Base-by-base conservation (phyloP, 73 alveolate genomes). In the Durusdinium trenchii region DNA sequence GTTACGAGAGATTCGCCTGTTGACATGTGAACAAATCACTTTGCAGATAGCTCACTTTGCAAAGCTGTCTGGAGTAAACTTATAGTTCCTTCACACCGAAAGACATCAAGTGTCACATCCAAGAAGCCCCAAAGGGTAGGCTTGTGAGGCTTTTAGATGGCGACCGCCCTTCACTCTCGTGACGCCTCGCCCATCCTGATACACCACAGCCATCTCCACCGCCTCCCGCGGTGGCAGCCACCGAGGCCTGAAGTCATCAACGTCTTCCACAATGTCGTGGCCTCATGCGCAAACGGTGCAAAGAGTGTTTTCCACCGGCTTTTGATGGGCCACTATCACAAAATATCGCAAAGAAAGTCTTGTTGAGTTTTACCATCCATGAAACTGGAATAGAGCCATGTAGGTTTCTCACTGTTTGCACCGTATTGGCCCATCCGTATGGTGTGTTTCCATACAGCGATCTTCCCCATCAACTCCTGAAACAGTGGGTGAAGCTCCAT, bases 401-500 rank as follows among this genome's bases (percentile, higher is more conserved):
- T 79, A 45, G 90, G 90, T 43, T 79, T 79, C 40, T 40, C 45
- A 23, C 57, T 35, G 14, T 42, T 42, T 20, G 42, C 67, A 9
- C 90, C 90, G 45, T 18, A 79, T 61, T 79, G 67, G 5, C 38
- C 67, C 90, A 79, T 79, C 61, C 35, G 10, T 45, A 79, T 45
- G 42, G 28, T 16, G 9, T 45, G 5, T 45, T 43, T 40, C 45
- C 35, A 79, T 4, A 14, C 64, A 7, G 43, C 35, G 3, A 79
- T 1, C 0, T 7, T 12, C 6, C 64, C 45, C 64, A 79, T 20
- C 20, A 79, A 12, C 36, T 40, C 46, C 35, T 79, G 90, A 30
- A 79, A 79, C 45, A 18, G 90, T 28, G 90, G 67, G 45, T 79
- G 64, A 23, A 20, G 64, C 42, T 79, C 90, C 90, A 79, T 79